phyloP scores from a whole-genome alignment of 257 asterid species.

The Sherardia arvensis region DNA sequence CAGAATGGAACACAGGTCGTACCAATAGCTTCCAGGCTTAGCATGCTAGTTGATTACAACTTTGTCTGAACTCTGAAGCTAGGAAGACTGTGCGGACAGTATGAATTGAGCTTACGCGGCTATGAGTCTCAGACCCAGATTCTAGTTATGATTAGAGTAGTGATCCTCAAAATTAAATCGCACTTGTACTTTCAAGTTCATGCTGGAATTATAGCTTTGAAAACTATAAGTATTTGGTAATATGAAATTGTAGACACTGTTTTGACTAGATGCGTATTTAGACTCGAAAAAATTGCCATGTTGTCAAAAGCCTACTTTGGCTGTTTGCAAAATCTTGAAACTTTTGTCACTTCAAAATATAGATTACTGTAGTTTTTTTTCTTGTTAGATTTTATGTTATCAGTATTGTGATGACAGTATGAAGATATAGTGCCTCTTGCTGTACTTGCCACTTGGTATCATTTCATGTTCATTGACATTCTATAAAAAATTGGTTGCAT shows the following conservation, averaged over 20 bases:
- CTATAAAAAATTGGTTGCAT: neutral
- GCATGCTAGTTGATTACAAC: constrained; percentile 37
- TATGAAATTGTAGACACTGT: neutral
- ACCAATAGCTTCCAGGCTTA: constrained; percentile 45
- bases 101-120: constrained; percentile 37
- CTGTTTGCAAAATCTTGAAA: neutral
- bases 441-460: too few relatives aligned
- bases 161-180: neutral
- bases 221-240: neutral
- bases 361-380: neutral
- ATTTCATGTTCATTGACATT: neutral
- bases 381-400: neutral
- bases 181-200: neutral
- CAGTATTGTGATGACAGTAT: neutral
- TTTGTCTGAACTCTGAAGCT: constrained; percentile 26
- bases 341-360: neutral
- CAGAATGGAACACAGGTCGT: constrained; percentile 37
- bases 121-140: constrained; percentile 31
- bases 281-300: neutral
- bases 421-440: neutral
- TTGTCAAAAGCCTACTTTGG: neutral
- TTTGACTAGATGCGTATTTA: neutral
- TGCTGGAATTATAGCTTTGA: neutral
- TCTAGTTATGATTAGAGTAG: neutral
- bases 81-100: constrained; percentile 27